These are phyloP conservation scores for Galeopsis tetrahit DNA, from an alignment of 257 asterid genomes.

Conservation along the genomic window DNA sequence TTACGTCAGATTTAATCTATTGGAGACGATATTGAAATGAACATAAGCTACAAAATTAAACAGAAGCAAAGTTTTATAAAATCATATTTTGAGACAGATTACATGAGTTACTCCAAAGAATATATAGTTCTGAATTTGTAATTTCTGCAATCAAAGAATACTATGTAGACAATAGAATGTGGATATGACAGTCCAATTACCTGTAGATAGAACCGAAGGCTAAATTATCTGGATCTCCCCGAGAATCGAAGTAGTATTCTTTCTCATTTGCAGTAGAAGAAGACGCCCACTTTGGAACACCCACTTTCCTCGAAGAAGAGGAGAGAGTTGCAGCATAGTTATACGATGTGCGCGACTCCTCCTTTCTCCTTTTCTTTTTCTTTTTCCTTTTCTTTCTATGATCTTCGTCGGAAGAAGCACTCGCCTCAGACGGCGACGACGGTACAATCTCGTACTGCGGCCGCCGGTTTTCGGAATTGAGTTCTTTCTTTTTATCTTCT, in stretches of 20 bases:
- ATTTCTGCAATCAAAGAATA: background rate
- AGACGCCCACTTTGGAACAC: slow-evolving; percentile 68
- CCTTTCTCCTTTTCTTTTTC: slow-evolving; percentile 55
- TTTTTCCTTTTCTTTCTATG: slow-evolving; percentile 42
- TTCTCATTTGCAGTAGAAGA: slow-evolving; percentile 50
- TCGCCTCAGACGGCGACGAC: slow-evolving; percentile 64
- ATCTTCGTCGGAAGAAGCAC: slow-evolving; percentile 47
- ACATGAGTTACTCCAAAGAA: background rate
- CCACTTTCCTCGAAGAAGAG: slow-evolving; percentile 64
- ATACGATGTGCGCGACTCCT: slow-evolving; percentile 36
- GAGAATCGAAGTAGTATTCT: slow-evolving; percentile 89
- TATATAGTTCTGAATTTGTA: background rate
- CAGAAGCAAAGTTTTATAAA: background rate
- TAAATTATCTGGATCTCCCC: slow-evolving; percentile 87
- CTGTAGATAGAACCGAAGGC: slow-evolving; percentile 89
- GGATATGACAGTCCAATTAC: slow-evolving; percentile 32
- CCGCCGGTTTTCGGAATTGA: slow-evolving; percentile 32
- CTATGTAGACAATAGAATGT: slow-evolving; percentile 2
- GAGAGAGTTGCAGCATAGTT: slow-evolving; percentile 47
- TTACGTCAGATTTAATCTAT: background rate
- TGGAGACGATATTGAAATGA: background rate
- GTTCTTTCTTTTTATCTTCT: slow-evolving; percentile 44
- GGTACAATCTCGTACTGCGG: slow-evolving; percentile 63
- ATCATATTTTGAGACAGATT: background rate
- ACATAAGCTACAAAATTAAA: background rate